Conservation (phyloP, 345 rosid genomes). For the Bretschneidera sinensis region DNA sequence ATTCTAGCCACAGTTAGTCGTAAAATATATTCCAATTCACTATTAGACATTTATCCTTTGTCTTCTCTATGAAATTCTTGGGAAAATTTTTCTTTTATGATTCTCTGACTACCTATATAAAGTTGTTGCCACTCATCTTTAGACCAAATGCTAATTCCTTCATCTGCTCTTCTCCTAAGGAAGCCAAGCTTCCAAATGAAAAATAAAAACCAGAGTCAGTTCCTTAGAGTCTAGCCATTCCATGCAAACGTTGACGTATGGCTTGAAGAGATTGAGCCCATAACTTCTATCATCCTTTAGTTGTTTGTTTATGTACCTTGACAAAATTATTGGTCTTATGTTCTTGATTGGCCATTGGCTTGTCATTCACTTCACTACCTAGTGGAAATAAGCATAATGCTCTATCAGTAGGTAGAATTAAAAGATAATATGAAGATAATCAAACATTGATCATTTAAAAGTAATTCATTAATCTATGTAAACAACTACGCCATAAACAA, state of each 20-base stretch:
- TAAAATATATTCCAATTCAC: slow-evolving; percentile 55
- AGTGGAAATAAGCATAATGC: background rate
- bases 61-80: slow-evolving; percentile 21
- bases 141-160: slow-evolving; percentile 38
- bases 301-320: slow-evolving; percentile 44
- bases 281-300: slow-evolving; percentile 40
- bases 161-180: slow-evolving; percentile 45
- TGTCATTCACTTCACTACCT: slow-evolving; percentile 45
- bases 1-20: slow-evolving; percentile 61
- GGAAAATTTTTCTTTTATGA: slow-evolving; percentile 44
- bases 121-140: slow-evolving; percentile 26
- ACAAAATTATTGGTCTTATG: slow-evolving; percentile 50
- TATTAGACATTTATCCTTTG: slow-evolving; percentile 32
- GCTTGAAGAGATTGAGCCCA: slow-evolving; percentile 45
- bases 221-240: slow-evolving; percentile 50
- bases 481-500: no score
- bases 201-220: slow-evolving; percentile 37
- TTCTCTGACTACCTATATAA: slow-evolving; percentile 59
- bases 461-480: no score
- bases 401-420: no score
- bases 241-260: slow-evolving; percentile 27
- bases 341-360: slow-evolving; percentile 32
- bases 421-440: no score
- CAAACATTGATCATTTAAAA: no score
- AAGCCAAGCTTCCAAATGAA: slow-evolving; percentile 48